Percentiles rank a stretch among this genome's conserved stretches.
Conservation (phyloP, 1,139 yeast species). For the Pichia sp. region DNA sequence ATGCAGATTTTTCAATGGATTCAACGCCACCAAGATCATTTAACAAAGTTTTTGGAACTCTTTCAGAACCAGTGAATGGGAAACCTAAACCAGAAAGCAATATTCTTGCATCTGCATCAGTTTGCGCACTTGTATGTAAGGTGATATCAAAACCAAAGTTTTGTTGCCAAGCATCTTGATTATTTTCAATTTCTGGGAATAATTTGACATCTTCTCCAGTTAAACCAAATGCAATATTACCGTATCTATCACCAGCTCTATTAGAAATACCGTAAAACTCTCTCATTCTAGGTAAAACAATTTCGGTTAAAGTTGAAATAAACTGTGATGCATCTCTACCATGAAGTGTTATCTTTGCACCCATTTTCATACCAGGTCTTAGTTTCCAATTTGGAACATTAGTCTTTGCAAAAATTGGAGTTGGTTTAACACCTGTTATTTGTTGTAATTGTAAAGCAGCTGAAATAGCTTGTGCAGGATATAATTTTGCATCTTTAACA, state of each 20-base stretch:
- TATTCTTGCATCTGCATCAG: constrained; percentile 87
- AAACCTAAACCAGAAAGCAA: constrained; percentile 77
- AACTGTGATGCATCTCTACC: constrained; percentile 88
- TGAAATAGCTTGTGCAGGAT: constrained; percentile 68
- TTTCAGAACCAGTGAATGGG: constrained; percentile 61
- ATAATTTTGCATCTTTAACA: constrained; percentile 67
- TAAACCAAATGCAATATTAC: constrained; percentile 82
- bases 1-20: neutral
- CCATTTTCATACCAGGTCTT: constrained; percentile 86
- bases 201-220: constrained; percentile 67
- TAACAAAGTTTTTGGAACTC: constrained; percentile 27
- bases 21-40: constrained; percentile 11
- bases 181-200: constrained; percentile 92
- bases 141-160: constrained; percentile 84
- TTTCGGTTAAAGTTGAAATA: constrained; percentile 75
- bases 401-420: constrained; percentile 62
- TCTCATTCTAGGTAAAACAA: constrained; percentile 90
- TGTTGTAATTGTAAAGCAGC: constrained; percentile 83
- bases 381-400: constrained; percentile 85
- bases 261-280: constrained; percentile 75
- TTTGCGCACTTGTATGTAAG: constrained; percentile 82
- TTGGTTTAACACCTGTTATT: constrained; percentile 84
- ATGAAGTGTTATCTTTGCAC: constrained; percentile 71
- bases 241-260: constrained; percentile 75
- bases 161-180: constrained; percentile 84